Evolutionary conservation across 805 yeast species (phyloP), one percentile per base, ranked within the genome.

Genomic region (Monosporozyma aerobia): DNA sequence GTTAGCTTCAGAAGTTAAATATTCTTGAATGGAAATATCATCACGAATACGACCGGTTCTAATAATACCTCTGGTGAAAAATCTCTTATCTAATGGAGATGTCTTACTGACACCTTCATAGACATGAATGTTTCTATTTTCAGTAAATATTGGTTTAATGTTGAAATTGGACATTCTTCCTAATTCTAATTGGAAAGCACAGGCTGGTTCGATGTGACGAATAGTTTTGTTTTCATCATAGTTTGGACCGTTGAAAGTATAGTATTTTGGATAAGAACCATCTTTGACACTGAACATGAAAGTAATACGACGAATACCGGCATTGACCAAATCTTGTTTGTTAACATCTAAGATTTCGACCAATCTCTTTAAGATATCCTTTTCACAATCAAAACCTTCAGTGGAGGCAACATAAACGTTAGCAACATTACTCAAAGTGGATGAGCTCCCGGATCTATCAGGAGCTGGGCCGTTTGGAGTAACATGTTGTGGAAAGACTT

Each of bases 201-300:
- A 77, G 44, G 98, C 97, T 25, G 99, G 99, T 72, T 94, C 98
- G 61, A 94, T 90, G 69, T 94, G 97, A 76, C 99, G 90, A 69
- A 94, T 87, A 22, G 90, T 90, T 72, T 84, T 82, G 74, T 94
- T 96, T 74, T 94, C 99, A 37, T 62, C 64, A 68, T 86, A 94
- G 39, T 78, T 77, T 50, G 95, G 95, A 56, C 92, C 96, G 64
- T 87, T 87, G 80, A 88, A 94, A 40, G 98, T 94, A 76, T 84
- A 94, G 76, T 92, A 94, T 71, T 86, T 87, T 62, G 99, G 99
- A 71, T 92, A 90, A 49, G 86, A 69, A 58, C 98, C 98, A 63
- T 82, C 82, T 51, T 77, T 79, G 68, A 83, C 82, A 56, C 95
- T 96, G 60, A 94, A 77, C 55, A 90, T 87, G 72, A 94, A 89